These are phyloP conservation scores for Termitomyces sp. DNA, from an alignment of 768 basidiomycete species.

Conservation along the genomic window DNA sequence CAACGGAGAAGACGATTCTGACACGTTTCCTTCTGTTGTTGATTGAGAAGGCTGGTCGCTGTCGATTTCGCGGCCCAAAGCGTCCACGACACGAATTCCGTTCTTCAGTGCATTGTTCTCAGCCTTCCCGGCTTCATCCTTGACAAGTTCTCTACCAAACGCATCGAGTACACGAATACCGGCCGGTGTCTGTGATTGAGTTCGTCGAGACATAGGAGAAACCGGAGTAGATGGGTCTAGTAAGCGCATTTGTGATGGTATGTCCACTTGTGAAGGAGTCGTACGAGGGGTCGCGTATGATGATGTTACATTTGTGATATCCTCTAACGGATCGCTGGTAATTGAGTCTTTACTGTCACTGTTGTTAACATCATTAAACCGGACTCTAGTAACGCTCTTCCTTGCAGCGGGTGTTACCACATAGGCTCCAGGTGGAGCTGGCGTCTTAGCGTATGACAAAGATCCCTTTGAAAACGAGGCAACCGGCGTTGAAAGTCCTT, in stretches of 20 bases:
- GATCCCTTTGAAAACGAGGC: conserved; percentile 44
- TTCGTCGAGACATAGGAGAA: conserved; percentile 15
- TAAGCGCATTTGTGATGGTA: conserved; percentile 2
- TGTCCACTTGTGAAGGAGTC: neutral
- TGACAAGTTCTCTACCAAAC: conserved; percentile 45
- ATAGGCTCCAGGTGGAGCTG: conserved; percentile 70
- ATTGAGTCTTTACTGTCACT: conserved; percentile 3
- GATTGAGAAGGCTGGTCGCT: conserved; percentile 17
- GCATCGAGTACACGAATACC: conserved; percentile 66
- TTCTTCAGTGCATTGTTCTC: conserved; percentile 23
- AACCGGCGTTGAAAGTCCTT: conserved; percentile 40
- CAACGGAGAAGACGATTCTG: conserved; percentile 19
- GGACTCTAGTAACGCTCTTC: conserved; percentile 64
- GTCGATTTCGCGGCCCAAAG: conserved; percentile 57
- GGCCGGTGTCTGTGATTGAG: conserved; percentile 39
- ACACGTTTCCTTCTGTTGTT: neutral
- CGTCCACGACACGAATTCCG: conserved; percentile 57
- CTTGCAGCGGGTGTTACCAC: conserved; percentile 46
- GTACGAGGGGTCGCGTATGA: neutral
- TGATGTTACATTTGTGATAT: conserved; percentile 3
- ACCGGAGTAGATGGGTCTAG: conserved; percentile 14
- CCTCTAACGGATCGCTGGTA: conserved; percentile 4
- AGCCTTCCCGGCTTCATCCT: conserved; percentile 4
- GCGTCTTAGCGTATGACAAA: conserved; percentile 47
- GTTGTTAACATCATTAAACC: conserved; percentile 46